Conservation (phyloP, 2,329 filamentous ascomycete genomes). For the Microdochium bolleyi region DNA sequence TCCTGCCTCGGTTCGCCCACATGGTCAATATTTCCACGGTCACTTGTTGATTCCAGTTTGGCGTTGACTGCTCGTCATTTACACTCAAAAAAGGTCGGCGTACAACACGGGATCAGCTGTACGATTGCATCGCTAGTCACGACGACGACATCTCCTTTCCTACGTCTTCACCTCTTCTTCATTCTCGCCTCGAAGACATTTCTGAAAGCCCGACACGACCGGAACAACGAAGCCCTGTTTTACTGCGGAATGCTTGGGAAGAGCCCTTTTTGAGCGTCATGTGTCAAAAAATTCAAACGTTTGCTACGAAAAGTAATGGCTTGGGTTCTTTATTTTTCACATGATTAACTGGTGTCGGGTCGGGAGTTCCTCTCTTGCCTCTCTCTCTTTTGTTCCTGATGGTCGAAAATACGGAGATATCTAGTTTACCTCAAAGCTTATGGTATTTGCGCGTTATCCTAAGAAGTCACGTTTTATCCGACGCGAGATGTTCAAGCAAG, state of each 20-base stretch:
- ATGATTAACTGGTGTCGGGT: not conserved
- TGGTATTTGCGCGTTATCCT: not conserved
- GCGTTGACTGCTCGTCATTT: conserved; percentile 15
- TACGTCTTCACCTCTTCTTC: not conserved
- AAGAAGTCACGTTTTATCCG: not conserved
- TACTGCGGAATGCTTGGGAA: not conserved
- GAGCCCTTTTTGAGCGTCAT: not conserved
- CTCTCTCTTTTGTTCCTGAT: not conserved
- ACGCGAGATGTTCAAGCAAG: not conserved
- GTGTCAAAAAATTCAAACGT: not conserved
- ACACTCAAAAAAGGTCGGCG: conserved; percentile 8
- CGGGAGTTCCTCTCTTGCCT: not conserved
- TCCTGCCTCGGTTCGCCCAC: not conserved
- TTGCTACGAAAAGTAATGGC: conserved; percentile 1
- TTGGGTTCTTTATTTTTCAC: not conserved
- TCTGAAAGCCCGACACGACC: not conserved
- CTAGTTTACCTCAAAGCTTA: not conserved
- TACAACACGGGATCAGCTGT: not conserved
- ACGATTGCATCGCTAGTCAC: conserved; percentile 1
- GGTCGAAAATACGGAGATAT: not conserved
- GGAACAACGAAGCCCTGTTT: not conserved
- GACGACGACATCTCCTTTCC: not conserved
- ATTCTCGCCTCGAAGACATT: not conserved
- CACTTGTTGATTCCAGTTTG: conserved; percentile 10
- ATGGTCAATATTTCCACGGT: conserved; percentile 6